A percentile compares a stretch with the other conserved stretches of the same genome.
These are phyloP conservation scores for Turritis glabra DNA, from an alignment of 345 rosid species.

Conservation along the genomic window DNA sequence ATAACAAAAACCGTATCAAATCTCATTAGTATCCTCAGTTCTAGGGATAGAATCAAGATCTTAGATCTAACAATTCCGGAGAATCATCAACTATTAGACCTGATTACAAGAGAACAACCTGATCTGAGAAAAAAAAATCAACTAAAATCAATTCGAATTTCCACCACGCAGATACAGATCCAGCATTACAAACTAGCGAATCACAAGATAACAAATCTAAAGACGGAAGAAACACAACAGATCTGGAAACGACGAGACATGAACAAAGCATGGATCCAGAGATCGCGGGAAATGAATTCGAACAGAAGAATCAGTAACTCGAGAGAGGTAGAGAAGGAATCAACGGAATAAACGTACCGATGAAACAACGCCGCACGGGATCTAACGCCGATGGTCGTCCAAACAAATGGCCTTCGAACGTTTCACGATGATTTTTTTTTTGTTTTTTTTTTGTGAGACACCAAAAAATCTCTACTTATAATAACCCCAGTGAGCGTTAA, in stretches of 20 bases:
- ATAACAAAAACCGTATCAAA: not conserved
- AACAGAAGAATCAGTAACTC: not conserved
- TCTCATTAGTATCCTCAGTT: not conserved
- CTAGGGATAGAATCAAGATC: not conserved
- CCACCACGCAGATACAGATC: constrained; percentile 19
- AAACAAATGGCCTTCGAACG: constrained; percentile 12
- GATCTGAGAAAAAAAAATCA: not conserved
- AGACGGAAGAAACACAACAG: constrained; percentile 4
- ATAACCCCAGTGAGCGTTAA: constrained; percentile 34
- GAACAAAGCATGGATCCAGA: not conserved
- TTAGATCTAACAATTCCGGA: not conserved
- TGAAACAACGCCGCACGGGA: constrained; percentile 27
- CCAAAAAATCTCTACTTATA: constrained; percentile 8
- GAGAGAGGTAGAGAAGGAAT: constrained; percentile 9
- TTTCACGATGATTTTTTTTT: constrained; percentile 6
- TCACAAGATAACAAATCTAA: constrained; percentile 2
- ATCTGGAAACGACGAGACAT: constrained; percentile 23
- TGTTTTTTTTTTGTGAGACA: not conserved
- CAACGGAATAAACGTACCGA: constrained; percentile 20
- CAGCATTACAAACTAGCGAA: constrained; percentile 16
- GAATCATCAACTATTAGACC: not conserved
- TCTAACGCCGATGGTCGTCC: constrained; percentile 34
- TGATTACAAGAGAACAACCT: not conserved
- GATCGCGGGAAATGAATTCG: not conserved
- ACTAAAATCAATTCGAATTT: not conserved